phyloP scores from a whole-genome alignment of 495 filamentous ascomycete genomes.

The Lophiotrema nucula region DNA sequence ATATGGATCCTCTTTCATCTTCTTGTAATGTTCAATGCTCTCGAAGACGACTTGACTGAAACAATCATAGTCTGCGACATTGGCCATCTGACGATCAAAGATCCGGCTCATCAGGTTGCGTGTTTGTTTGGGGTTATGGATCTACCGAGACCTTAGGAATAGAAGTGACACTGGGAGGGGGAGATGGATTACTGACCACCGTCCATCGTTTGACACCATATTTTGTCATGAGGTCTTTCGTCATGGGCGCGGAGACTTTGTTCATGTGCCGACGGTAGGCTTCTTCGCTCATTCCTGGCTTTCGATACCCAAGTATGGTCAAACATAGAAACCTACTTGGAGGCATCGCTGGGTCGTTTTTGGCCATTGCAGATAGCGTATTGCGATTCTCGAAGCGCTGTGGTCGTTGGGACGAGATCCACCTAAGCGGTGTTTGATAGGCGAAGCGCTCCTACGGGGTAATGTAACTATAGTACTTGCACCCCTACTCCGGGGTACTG shows the following conservation, averaged over 20 bases:
- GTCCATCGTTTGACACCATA: slow-evolving; percentile 30
- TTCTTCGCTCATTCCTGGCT: slow-evolving; percentile 31
- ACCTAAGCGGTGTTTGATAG: too few relatives aligned
- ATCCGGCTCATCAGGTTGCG: slow-evolving; percentile 26
- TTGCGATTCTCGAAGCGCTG: too few relatives aligned
- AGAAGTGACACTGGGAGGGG: too few relatives aligned
- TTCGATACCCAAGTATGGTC: slow-evolving; percentile 45
- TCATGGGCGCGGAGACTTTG: slow-evolving; percentile 21
- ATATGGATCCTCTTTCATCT: slow-evolving; percentile 36
- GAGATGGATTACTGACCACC: slow-evolving; percentile 22
- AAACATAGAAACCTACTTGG: too few relatives aligned
- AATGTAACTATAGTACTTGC: too few relatives aligned
- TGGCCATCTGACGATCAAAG: slow-evolving; percentile 31
- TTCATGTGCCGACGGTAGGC: slow-evolving; percentile 20
- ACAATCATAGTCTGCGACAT: slow-evolving; percentile 33
- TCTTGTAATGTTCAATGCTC: slow-evolving; percentile 29
- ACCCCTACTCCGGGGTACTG: too few relatives aligned
- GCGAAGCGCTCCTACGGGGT: too few relatives aligned
- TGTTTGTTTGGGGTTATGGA: slow-evolving; percentile 32
- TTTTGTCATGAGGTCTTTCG: slow-evolving; percentile 33
- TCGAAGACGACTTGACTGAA: slow-evolving; percentile 30
- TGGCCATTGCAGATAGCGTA: too few relatives aligned
- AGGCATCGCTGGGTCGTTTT: too few relatives aligned
- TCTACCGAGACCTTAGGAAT: too few relatives aligned
- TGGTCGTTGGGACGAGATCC: too few relatives aligned